Conservation (phyloP, 257 asterid species). For the Ophiorrhiza pumila region DNA sequence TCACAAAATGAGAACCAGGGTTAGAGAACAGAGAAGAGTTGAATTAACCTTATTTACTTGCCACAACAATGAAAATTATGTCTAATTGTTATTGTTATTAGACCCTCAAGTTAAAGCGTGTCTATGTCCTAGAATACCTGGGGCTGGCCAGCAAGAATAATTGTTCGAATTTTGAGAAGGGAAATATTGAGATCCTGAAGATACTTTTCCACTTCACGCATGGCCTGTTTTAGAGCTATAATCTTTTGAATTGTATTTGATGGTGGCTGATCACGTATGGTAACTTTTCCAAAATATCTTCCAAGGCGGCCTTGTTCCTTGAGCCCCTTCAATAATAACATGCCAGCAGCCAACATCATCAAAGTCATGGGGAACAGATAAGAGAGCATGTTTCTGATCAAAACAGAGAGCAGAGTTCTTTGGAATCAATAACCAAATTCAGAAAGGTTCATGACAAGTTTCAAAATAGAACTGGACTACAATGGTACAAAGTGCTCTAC, state of each 20-base stretch:
- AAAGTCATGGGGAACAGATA: conserved; percentile 65
- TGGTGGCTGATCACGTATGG: conserved; percentile 89
- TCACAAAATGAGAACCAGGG: not conserved
- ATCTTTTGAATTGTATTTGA: conserved; percentile 92
- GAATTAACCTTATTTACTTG: not conserved
- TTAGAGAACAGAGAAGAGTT: not conserved
- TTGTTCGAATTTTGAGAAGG: conserved; percentile 76
- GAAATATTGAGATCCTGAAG: conserved; percentile 78
- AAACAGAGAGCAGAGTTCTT: conserved; percentile 13
- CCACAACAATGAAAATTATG: not conserved
- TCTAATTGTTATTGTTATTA: not conserved
- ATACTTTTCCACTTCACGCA: conserved; percentile 79
- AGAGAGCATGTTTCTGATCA: conserved; percentile 71
- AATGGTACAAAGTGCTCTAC: not conserved
- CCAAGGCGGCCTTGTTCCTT: conserved; percentile 99
- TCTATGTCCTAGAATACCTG: conserved; percentile 47
- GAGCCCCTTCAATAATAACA: conserved; percentile 85
- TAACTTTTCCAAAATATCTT: conserved; percentile 80
- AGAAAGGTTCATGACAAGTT: not conserved
- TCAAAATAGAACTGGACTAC: not conserved
- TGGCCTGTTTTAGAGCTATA: conserved; percentile 86
- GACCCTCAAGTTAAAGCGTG: not conserved
- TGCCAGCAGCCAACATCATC: conserved; percentile 66
- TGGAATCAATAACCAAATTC: not conserved
- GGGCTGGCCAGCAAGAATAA: conserved; percentile 88